Conservation (phyloP, 2,329 filamentous ascomycete genomes). For the Sporothrix euskadiensis region DNA sequence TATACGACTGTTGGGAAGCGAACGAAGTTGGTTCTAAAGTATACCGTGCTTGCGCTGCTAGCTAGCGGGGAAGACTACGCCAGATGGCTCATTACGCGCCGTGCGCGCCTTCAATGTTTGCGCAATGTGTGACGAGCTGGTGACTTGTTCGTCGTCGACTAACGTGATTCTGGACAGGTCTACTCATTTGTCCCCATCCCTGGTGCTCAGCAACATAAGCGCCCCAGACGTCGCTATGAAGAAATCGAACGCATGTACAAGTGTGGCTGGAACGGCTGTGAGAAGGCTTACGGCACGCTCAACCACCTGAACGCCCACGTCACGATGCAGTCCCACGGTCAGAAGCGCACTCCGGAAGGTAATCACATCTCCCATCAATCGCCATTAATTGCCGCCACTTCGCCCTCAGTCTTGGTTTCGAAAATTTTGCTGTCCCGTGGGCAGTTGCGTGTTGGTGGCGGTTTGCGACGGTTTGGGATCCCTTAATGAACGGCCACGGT, state of each 20-base stretch:
- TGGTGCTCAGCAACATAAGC: constrained; percentile 94
- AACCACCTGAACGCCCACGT: constrained; percentile 98
- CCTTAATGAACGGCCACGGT: not conserved
- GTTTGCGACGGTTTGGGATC: not conserved
- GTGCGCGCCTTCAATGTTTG: not conserved
- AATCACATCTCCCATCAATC: constrained; percentile 42
- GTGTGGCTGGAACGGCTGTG: constrained; percentile 96
- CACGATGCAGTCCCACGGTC: constrained; percentile 96
- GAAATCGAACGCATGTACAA: constrained; percentile 99
- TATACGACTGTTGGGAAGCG: not conserved
- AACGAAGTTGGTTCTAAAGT: not conserved
- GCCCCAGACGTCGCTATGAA: constrained; percentile 88
- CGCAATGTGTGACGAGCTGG: not conserved
- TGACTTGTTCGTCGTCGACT: constrained; percentile 14
- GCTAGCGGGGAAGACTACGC: not conserved
- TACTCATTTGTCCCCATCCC: constrained; percentile 98
- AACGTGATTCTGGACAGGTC: constrained; percentile 59
- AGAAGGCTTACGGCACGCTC: constrained; percentile 96
- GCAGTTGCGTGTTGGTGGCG: not conserved
- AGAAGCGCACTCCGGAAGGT: constrained; percentile 97
- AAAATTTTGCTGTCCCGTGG: not conserved
- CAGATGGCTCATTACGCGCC: not conserved
- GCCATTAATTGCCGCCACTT: not conserved
- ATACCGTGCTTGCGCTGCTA: not conserved
- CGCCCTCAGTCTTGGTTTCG: constrained; percentile 24